Conservation (phyloP, 202 grass and related monocot genomes). For the Carex sylvatica region DNA sequence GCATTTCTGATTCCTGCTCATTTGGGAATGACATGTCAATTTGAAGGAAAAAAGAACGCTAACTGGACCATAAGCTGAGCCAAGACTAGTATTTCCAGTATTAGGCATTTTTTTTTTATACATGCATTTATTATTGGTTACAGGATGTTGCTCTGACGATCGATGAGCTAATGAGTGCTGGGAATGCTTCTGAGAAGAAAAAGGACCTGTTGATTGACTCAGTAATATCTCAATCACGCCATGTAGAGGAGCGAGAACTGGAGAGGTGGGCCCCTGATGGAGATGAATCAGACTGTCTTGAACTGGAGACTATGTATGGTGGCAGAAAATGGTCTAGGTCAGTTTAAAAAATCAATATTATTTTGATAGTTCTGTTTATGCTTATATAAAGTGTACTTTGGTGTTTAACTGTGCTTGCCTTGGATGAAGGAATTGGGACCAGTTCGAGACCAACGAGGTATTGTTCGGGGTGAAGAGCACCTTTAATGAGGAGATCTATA, state of each 20-base stretch:
- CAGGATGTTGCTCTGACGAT: constrained; percentile 71
- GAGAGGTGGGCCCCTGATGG: constrained; percentile 92
- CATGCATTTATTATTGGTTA: constrained; percentile 29
- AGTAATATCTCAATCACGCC: constrained; percentile 78
- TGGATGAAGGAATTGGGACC: constrained; percentile 82
- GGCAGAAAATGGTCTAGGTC: constrained; percentile 74
- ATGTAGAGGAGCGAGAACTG: constrained; percentile 81
- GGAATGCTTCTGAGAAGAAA: constrained; percentile 65
- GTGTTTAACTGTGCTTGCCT: constrained; percentile 7
- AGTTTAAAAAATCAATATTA: constrained; percentile 21
- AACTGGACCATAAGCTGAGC: neutral
- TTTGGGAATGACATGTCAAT: neutral
- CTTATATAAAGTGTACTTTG: constrained; percentile 15
- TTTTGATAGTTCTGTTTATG: constrained; percentile 7
- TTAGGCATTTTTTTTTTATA: neutral
- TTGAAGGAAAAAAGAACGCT: neutral
- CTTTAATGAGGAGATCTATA: constrained; percentile 98
- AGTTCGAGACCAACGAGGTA: constrained; percentile 85
- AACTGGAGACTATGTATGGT: constrained; percentile 65
- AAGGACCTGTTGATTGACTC: constrained; percentile 97
- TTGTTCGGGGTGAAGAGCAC: constrained; percentile 98
- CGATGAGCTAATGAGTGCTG: constrained; percentile 55
- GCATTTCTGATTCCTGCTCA: neutral
- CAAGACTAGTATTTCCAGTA: neutral
- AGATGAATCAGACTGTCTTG: constrained; percentile 71